phyloP scores from a whole-genome alignment of 2,329 filamentous ascomycete species.

The Macrophomina pseudophaseolina region DNA sequence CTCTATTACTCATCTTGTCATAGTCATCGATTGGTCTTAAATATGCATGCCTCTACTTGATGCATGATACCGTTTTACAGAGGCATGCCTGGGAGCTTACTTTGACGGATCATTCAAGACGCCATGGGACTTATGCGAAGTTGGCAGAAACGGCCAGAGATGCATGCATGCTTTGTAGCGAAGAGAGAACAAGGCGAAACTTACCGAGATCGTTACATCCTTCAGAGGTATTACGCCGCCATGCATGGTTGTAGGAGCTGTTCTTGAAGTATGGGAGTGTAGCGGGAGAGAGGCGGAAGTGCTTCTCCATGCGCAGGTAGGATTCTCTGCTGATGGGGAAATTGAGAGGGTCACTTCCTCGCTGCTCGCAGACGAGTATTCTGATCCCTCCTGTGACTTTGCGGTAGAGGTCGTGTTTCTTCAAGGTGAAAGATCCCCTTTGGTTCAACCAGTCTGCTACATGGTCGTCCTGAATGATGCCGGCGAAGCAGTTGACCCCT shows the following conservation, averaged over 20 bases:
- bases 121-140: neutral
- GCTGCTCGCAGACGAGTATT: constrained; percentile 18
- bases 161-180: neutral
- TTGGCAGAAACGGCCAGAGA: neutral
- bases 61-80: too few relatives aligned
- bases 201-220: constrained; percentile 15
- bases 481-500: constrained; percentile 9
- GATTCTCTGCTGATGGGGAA: constrained; percentile 16
- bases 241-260: neutral
- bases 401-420: neutral
- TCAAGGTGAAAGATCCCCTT: neutral
- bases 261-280: constrained; percentile 21
- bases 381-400: constrained; percentile 4
- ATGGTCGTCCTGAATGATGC: constrained; percentile 9
- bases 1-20: neutral
- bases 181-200: neutral
- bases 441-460: constrained; percentile 18
- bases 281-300: constrained; percentile 8
- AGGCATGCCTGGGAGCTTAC: too few relatives aligned
- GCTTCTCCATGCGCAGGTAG: neutral
- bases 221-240: neutral
- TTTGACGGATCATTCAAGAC: too few relatives aligned
- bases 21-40: neutral
- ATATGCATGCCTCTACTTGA: too few relatives aligned
- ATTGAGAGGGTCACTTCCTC: constrained; percentile 3